Evolutionary conservation across 106 monocot species (phyloP), one percentile per base, ranked within the genome.

Genomic region (Phalaenopsis equestris): DNA sequence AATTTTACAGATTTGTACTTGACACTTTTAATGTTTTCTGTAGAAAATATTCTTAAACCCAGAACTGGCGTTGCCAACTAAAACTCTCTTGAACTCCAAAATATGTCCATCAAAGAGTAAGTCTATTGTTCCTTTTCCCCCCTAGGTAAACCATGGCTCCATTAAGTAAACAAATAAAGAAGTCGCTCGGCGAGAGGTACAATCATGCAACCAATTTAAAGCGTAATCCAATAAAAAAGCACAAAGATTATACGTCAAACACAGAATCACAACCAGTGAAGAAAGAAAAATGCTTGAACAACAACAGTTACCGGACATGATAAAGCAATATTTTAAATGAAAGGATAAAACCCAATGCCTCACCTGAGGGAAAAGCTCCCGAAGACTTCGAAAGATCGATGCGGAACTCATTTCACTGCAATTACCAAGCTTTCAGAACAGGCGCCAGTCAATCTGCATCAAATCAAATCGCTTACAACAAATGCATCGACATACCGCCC

Each of bases 301-400:
- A 39, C 38, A 36, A 70, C 14, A 70, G 14, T 70, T 39, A 18
- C 30, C 41, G 39, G 15, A 15, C 72, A 72, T 72, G 39, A 38
- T 11, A 3, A 38, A 38, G 38, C 14, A 12, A 8, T 75, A 18
- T 75, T 41, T 43, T 19, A 42, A 19, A 43, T 14, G n/a, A 75
- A 2, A 75, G 45, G n/a, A 6, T 37, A 2, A 42, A 42, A 75
- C 6, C 4, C 15, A 6, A 49, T 49, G 48, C 48, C 41, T 76
- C 48, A 76, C 76, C 76, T 76, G 76, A 76, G 76, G 76, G 49
- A 76, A 76, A 76, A 76, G 76, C 76, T 76, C 76, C 76, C 24
- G 76, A 46, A 76, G 30, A 49, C 76, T 76, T 52, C 4, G 5
- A 76, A 76, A 76, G 2, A 52, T 42, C 19, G 76, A 30, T 0